Evolutionary conservation across 805 yeast species (phyloP).

Genomic region (Candida pini): DNA sequence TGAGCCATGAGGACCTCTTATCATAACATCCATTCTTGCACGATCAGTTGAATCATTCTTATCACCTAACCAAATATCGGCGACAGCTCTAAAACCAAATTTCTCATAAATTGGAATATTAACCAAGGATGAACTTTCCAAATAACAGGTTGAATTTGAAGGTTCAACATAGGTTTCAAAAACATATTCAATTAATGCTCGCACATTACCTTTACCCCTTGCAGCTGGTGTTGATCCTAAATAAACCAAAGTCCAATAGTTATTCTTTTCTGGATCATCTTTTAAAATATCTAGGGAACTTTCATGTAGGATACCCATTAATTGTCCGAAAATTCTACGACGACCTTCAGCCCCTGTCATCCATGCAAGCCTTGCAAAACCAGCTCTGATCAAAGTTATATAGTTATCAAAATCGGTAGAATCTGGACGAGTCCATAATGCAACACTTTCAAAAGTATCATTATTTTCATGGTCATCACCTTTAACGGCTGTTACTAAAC

Average conservation of each 20-base stretch:
- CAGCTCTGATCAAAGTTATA: constrained; percentile 44
- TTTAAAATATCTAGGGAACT: constrained; percentile 38
- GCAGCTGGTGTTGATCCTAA: constrained; percentile 35
- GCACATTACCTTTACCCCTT: constrained; percentile 52
- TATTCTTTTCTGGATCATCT: constrained; percentile 30
- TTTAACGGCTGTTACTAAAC: constrained; percentile 44
- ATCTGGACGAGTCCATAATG: constrained; percentile 48
- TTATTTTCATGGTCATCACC: constrained; percentile 31
- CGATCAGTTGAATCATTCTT: constrained; percentile 21
- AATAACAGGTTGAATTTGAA: constrained; percentile 35
- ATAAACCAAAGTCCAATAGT: constrained; percentile 29
- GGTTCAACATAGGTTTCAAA: constrained; percentile 41
- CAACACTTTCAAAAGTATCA: constrained; percentile 45
- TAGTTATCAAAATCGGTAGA: constrained; percentile 40
- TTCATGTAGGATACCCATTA: constrained; percentile 48
- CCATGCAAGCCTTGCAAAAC: constrained; percentile 48
- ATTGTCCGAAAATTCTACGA: constrained; percentile 41
- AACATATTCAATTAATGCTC: constrained; percentile 45
- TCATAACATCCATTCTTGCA: constrained; percentile 36
- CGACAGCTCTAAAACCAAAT: constrained; percentile 45
- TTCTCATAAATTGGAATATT: constrained; percentile 50
- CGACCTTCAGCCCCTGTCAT: constrained; percentile 43
- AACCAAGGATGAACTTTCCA: constrained; percentile 41
- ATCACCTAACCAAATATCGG: constrained; percentile 41
- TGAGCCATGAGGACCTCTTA: constrained; percentile 30